Base-by-base conservation (phyloP, 2,329 filamentous ascomycete genomes). In the Cladosporium colombiae region DNA sequence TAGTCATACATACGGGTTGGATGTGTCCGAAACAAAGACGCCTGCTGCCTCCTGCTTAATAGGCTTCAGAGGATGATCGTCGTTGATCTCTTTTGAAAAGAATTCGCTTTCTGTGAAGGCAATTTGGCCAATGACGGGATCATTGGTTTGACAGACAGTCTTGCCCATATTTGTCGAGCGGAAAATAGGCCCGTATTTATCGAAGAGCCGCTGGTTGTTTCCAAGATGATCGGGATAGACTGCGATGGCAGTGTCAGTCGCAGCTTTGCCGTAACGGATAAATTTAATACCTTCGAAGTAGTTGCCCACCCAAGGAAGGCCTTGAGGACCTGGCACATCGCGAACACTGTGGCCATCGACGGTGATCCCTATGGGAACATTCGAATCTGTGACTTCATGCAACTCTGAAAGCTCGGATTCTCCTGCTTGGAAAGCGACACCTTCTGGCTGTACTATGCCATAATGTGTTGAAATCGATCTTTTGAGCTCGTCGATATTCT, bases 281-380 rank as follows among this genome's bases (percentile, higher is more conserved):
- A 29, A 3, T 6, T 29, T 29, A 4, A 35, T 37, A 57, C 53
- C 53, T 21, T 69, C 67, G 31, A 71, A 68, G 50, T 74, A 78
- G 67, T 74, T 78, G 21, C 78, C 78, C 10, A 78, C 73, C 40
- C 75, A 72, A 0, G 78, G 78, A 7, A 78, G 71, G 10, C 75
- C 74, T 29, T 67, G 68, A 21, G 78, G 84, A 1, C 78, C 80
- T 2, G 73, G 74, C 1, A 71, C 68, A 2, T 81, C 77, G 1
- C 81, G 82, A 7, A 86, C 80, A 4, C 77, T 71, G 44, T 82
- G 78, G 25, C 83, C 82, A 65, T 85, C 83, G 18, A 86, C 78
- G 5, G 78, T 81, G 68, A 85, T 78, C 64, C 68, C 71, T 33
- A 77, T 69, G 7, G 74, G 8, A 5, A 7, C 29, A 1, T 13